These are phyloP conservation scores for Saccharomycopsis microspora DNA, from an alignment of 805 yeast genomes.

Conservation along the genomic window DNA sequence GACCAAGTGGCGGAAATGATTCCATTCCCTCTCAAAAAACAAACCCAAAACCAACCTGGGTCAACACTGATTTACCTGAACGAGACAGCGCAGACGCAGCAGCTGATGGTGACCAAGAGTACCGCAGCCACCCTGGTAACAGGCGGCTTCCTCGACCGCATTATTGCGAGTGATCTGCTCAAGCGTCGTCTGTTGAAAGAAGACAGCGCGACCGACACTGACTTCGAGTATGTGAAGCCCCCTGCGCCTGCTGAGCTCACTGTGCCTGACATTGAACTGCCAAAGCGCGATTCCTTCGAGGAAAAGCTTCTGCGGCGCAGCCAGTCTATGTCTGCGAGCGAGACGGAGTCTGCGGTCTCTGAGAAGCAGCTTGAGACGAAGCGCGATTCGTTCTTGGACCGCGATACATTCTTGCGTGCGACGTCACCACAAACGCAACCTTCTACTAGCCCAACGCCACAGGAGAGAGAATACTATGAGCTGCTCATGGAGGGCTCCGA, in stretches of 20 bases:
- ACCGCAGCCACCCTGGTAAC: neutral
- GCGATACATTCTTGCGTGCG: neutral
- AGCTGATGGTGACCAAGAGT: neutral
- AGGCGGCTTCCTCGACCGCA: neutral
- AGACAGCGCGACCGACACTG: neutral
- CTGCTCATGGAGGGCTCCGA: slow-evolving; percentile 4
- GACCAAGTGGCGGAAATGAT: neutral
- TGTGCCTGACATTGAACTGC: neutral
- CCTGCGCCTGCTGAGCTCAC: neutral
- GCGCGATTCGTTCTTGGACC: slow-evolving; percentile 8
- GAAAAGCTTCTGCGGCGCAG: neutral
- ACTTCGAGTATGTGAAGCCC: neutral
- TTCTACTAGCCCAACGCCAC: neutral
- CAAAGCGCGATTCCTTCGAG: neutral
- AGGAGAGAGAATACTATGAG: neutral
- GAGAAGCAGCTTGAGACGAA: neutral
- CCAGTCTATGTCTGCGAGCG: neutral
- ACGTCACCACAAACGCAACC: neutral
- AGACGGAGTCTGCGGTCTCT: neutral
- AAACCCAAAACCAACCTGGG: neutral
- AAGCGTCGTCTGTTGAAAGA: neutral
- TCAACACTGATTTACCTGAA: neutral
- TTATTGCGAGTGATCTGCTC: neutral
- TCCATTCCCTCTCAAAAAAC: neutral
- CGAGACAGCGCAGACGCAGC: neutral